These are phyloP conservation scores for Suhomyces sp. DNA, from an alignment of 805 yeast species.

Conservation along the genomic window DNA sequence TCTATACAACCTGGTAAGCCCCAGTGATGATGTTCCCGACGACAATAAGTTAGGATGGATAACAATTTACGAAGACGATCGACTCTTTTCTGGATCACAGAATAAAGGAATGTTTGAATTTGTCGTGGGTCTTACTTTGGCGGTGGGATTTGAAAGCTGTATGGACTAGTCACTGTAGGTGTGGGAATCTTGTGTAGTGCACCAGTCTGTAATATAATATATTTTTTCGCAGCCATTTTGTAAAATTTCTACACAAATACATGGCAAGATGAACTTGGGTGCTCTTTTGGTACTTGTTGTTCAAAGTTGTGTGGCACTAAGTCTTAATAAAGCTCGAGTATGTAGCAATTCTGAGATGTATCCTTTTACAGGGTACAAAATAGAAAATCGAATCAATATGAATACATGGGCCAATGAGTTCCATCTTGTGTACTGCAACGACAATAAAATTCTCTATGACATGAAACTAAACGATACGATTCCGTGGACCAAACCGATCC, in stretches of 20 bases:
- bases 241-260: not conserved
- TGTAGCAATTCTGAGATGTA: constrained; percentile 6
- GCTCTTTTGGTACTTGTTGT: not conserved
- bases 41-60: constrained; percentile 64
- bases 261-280: not conserved
- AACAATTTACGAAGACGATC: constrained; percentile 51
- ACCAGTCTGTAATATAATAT: not conserved
- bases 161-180: not conserved
- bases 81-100: constrained; percentile 18
- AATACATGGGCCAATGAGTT: constrained; percentile 12
- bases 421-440: constrained; percentile 28
- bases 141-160: constrained; percentile 44
- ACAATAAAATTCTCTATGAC: constrained; percentile 25
- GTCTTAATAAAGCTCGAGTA: constrained; percentile 2
- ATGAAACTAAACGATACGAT: constrained; percentile 14
- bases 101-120: constrained; percentile 51
- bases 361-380: constrained; percentile 25
- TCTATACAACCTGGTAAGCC: constrained; percentile 38
- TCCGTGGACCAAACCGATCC: constrained; percentile 22
- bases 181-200: not conserved
- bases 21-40: constrained; percentile 61
- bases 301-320: not conserved
- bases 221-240: not conserved
- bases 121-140: constrained; percentile 52
- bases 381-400: constrained; percentile 22